phyloP scores from a whole-genome alignment of 2,329 filamentous ascomycete genomes.

The Ascocoryne sarcoides region DNA sequence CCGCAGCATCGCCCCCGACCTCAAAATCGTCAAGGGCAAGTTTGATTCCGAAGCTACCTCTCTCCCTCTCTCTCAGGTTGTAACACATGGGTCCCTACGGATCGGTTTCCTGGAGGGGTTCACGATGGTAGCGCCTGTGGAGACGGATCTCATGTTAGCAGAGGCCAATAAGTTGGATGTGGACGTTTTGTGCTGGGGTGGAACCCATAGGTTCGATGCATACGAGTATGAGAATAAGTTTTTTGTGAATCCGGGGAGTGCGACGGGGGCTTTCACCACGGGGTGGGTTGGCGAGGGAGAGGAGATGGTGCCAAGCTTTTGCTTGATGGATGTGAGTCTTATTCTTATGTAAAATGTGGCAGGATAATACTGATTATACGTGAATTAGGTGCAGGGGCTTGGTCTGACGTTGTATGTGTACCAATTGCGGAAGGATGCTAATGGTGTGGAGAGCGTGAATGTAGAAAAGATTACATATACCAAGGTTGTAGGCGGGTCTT shows the following conservation, averaged over 20 bases:
- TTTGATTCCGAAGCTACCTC: conserved; percentile 60
- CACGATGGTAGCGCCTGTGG: conserved; percentile 53
- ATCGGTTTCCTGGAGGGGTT: conserved; percentile 62
- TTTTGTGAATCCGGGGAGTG: conserved; percentile 61
- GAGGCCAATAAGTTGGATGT: conserved; percentile 62
- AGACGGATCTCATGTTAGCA: conserved; percentile 57
- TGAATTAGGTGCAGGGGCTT: conserved; percentile 79
- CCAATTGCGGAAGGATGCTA: conserved; percentile 67
- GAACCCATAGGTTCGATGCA: conserved; percentile 60
- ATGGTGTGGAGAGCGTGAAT: conserved; percentile 69
- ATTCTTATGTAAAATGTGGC: background rate
- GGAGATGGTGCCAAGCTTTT: conserved; percentile 83
- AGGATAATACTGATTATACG: background rate
- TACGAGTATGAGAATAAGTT: conserved; percentile 70
- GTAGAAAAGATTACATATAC: conserved; percentile 84
- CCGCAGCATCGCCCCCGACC: conserved; percentile 62
- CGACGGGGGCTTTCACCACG: conserved; percentile 53
- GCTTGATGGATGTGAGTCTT: conserved; percentile 86
- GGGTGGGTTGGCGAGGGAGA: conserved; percentile 51
- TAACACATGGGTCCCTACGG: conserved; percentile 56
- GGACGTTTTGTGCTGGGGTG: conserved; percentile 60
- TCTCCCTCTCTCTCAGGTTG: conserved; percentile 55
- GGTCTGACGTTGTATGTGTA: conserved; percentile 95
- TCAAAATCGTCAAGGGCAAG: conserved; percentile 60
- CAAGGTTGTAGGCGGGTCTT: conserved; percentile 46